These are phyloP conservation scores for Prunus yedoensis DNA, from an alignment of 331 rosid genomes.

Conservation along the genomic window DNA sequence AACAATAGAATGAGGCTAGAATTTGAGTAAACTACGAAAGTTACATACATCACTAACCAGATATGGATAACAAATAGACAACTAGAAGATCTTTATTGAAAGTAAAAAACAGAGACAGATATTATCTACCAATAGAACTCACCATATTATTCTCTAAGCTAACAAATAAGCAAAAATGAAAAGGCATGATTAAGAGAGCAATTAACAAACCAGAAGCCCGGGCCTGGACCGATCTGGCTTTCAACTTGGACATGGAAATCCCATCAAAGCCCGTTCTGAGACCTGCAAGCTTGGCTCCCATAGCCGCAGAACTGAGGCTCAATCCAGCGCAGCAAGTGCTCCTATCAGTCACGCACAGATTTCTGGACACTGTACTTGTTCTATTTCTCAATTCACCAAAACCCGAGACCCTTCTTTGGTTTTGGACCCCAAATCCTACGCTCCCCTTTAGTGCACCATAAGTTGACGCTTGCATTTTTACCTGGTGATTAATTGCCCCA, in stretches of 20 bases:
- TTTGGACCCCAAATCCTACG: conserved; percentile 41
- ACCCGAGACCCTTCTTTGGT: conserved; percentile 33
- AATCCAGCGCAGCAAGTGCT: conserved; percentile 38
- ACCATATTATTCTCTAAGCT: background rate
- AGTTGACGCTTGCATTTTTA: conserved; percentile 68
- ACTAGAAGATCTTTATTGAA: background rate
- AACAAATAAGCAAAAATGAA: background rate
- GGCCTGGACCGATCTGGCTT: conserved; percentile 64
- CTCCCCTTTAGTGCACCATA: conserved; percentile 40
- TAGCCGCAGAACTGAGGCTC: conserved; percentile 38
- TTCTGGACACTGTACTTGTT: conserved; percentile 34
- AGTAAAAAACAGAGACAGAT: background rate
- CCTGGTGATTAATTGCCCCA: conserved; percentile 29
- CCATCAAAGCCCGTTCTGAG: conserved; percentile 42
- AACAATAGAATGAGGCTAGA: background rate
- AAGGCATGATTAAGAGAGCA: background rate
- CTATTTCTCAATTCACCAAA: conserved; percentile 40
- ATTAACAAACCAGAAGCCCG: conserved; percentile 67
- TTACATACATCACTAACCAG: background rate
- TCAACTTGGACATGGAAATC: conserved; percentile 46
- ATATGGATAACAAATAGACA: background rate
- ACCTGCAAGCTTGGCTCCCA: conserved; percentile 46
- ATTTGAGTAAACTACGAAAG: background rate
- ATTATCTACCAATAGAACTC: background rate
- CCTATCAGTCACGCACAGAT: conserved; percentile 41